A percentile compares a stretch with the other conserved stretches of the same genome.
phyloP scores from a whole-genome alignment of 495 filamentous ascomycete genomes.

The Trypethelium eluteriae region DNA sequence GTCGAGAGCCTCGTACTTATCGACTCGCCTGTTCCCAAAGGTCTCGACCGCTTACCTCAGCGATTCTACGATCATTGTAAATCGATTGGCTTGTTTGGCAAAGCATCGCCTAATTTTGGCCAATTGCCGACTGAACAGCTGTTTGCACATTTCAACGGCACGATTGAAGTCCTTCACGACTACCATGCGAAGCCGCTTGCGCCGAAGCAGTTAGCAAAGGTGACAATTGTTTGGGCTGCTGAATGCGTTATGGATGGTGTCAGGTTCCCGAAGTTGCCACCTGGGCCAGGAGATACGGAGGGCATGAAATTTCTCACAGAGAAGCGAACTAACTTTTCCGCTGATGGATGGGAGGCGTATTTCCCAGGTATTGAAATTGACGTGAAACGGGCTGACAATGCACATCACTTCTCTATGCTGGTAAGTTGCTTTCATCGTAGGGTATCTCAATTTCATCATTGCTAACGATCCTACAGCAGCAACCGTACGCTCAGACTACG shows the following conservation, averaged over 20 bases:
- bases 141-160: slow-evolving; percentile 1
- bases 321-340: not conserved
- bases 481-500: not conserved
- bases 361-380: not conserved
- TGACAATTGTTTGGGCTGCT: not conserved
- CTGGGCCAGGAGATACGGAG: not conserved
- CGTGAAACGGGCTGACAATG: slow-evolving; percentile 2
- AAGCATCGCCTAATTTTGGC: not conserved
- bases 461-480: not conserved
- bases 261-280: not conserved
- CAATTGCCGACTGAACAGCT: slow-evolving; percentile 8
- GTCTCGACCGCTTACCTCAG: slow-evolving; percentile 29
- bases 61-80: slow-evolving; percentile 7
- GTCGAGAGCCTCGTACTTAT: slow-evolving; percentile 25
- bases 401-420: slow-evolving; percentile 3
- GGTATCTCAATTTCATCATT: not conserved
- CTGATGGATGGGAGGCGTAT: not conserved
- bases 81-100: slow-evolving; percentile 4
- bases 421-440: not conserved
- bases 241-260: slow-evolving; percentile 6
- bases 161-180: slow-evolving; percentile 1
- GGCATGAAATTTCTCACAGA: not conserved
- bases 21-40: slow-evolving; percentile 25
- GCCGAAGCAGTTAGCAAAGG: not conserved
- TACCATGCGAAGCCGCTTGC: not conserved